Base-by-base conservation (phyloP, 306 rosid genomes). In the Myrica gale region DNA sequence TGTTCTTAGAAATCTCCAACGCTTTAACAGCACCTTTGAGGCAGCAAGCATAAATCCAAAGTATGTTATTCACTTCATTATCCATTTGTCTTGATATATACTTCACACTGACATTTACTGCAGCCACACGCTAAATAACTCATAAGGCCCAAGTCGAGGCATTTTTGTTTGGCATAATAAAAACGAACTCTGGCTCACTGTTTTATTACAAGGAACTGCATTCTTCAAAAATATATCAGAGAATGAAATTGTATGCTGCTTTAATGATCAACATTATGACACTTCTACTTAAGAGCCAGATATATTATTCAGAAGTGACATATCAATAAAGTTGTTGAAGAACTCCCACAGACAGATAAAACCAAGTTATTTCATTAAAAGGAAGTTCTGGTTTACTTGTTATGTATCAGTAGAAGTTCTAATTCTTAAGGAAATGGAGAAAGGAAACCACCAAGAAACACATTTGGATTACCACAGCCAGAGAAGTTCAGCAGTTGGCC, bases 391-490 rank as follows among this genome's bases (percentile, higher is more conserved):
- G 11, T 78, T 70, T 3, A 43, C 19, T 51, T 50, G 41, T 52
- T 37, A 76, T 20, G 68, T 68, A 8, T 50, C 45, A 13, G 26
- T 17, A 17, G 26, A 66, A 66, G 47, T 66, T 66, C 9, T 17
- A 17, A 42, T 42, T 50, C 7, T 17, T 66, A n/a, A 8, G 50
- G 67, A 26, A 79, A 65, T 79, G 42, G 13, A 53, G 62, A 21
- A 45, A 73, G 66, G 61, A 67, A 53, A 52, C 19, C 69, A 74
- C 60, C 52, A 58, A 58, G 61, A 73, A 68, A 73, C 56, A 72
- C 50, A 60, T 39, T 32, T 70, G 45, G 72, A 81, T 88, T 90
- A 95, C 99, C 99, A 55, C 99, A 95, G 80, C 99, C 99, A 75
- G 97, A 80, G 85, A 81, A 95, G 86, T 95, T 90, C 85, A 92